Percentiles rank a stretch among this genome's conserved stretches.
These are phyloP conservation scores for Russula emetica DNA, from an alignment of 768 basidiomycete genomes.

Conservation along the genomic window DNA sequence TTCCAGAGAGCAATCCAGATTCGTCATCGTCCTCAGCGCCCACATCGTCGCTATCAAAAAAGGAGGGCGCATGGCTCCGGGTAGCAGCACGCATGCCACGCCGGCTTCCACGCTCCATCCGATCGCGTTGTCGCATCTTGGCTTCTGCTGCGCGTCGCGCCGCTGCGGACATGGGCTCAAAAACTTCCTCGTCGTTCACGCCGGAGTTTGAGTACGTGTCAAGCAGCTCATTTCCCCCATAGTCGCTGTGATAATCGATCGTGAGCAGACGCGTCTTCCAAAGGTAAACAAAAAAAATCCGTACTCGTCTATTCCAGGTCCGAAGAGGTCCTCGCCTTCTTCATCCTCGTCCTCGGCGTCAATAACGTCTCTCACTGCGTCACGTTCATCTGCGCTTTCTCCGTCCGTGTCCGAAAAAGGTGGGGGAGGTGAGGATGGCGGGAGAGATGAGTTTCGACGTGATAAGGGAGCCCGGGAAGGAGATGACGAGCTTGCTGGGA, in stretches of 20 bases:
- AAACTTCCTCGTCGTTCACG: conserved; percentile 76
- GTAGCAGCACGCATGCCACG: conserved; percentile 70
- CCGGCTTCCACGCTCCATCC: conserved; percentile 59
- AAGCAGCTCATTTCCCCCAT: conserved; percentile 73
- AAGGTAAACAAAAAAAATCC: conserved; percentile 28
- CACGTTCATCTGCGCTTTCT: conserved; percentile 68
- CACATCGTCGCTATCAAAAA: conserved; percentile 80
- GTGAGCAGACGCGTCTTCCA: conserved; percentile 10
- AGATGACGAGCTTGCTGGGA: conserved; percentile 38
- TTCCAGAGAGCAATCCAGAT: conserved; percentile 60
- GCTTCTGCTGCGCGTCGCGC: conserved; percentile 79
- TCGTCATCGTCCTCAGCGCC: conserved; percentile 62
- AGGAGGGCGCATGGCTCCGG: conserved; percentile 79
- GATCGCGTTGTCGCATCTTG: conserved; percentile 86
- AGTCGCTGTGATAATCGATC: conserved; percentile 53
- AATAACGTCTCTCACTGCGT: conserved; percentile 60
- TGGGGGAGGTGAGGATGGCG: conserved; percentile 78
- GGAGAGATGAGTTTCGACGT: conserved; percentile 52
- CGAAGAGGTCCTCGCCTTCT: conserved; percentile 94
- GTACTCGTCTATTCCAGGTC: conserved; percentile 69
- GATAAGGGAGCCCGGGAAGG: conserved; percentile 40
- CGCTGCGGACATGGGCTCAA: conserved; percentile 60
- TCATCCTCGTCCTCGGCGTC: conserved; percentile 72
- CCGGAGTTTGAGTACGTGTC: conserved; percentile 86
- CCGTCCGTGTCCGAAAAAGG: conserved; percentile 80